Conservation (phyloP, 2,329 filamentous ascomycete genomes). For the Pyrenochaeta sp. region DNA sequence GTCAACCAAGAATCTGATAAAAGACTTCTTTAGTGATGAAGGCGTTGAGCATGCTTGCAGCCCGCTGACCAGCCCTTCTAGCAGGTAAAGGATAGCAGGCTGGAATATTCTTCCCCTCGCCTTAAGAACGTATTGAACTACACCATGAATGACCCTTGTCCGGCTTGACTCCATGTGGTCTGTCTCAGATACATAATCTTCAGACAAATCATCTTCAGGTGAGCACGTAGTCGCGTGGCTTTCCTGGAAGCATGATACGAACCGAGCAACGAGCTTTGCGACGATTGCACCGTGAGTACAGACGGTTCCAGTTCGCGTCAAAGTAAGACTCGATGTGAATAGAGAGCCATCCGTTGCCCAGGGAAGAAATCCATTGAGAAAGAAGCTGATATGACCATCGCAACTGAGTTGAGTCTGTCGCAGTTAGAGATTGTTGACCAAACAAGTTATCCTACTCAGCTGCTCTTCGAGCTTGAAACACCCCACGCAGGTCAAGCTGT, state of each 20-base stretch:
- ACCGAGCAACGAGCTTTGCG: constrained; percentile 42
- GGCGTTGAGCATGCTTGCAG: constrained; percentile 16
- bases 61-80: constrained; percentile 52
- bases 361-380: constrained; percentile 52
- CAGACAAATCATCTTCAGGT: neutral
- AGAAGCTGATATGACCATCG: constrained; percentile 34
- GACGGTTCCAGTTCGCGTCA: constrained; percentile 32
- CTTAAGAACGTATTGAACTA: constrained; percentile 48
- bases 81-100: constrained; percentile 51
- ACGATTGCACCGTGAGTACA: constrained; percentile 54
- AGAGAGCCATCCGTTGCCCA: constrained; percentile 57
- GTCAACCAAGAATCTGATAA: constrained; percentile 30
- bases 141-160: constrained; percentile 31
- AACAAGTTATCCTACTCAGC: neutral
- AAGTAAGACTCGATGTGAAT: constrained; percentile 50
- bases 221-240: too few relatives aligned
- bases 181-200: constrained; percentile 2
- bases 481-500: neutral
- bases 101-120: constrained; percentile 48
- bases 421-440: neutral
- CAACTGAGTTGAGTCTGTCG: constrained; percentile 7
- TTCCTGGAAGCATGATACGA: constrained; percentile 29
- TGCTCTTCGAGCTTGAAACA: neutral
- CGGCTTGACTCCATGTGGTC: constrained; percentile 12
- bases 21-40: neutral